Evolutionary conservation across 148 eudicot species (phyloP).

Genomic region (Spergularia bocconei): DNA sequence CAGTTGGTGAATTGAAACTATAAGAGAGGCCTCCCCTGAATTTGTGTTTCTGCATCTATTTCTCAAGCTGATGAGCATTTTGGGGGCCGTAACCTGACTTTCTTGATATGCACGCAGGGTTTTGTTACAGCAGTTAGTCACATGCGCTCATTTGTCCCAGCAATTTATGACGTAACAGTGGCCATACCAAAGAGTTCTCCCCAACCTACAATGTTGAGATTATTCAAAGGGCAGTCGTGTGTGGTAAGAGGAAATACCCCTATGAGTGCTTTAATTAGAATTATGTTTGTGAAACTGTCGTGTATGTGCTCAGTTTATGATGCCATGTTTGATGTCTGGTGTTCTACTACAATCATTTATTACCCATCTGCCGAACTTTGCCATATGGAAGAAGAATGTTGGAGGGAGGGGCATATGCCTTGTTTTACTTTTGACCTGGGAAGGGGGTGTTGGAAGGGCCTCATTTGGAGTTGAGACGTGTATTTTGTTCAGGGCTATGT

Average conservation of each 20-base stretch:
- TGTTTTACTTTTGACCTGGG: not conserved
- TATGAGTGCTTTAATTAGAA: not conserved
- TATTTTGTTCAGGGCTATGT: not conserved
- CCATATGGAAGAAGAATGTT: not conserved
- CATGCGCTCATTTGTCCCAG: slow-evolving; percentile 91
- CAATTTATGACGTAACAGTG: slow-evolving; percentile 75
- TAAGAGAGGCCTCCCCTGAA: not conserved
- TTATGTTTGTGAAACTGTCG: not conserved
- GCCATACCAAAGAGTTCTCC: slow-evolving; percentile 78
- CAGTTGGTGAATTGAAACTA: not conserved
- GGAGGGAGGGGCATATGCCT: not conserved
- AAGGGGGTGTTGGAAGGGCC: not conserved
- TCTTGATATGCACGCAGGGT: slow-evolving; percentile 49
- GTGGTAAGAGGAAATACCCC: slow-evolving; percentile 53
- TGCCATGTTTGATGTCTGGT: not conserved
- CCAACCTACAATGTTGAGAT: slow-evolving; percentile 77
- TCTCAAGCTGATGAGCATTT: slow-evolving; percentile 4
- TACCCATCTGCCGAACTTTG: not conserved
- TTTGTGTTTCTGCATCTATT: not conserved
- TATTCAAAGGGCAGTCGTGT: slow-evolving; percentile 83
- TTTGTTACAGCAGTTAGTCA: slow-evolving; percentile 85
- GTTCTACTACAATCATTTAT: not conserved
- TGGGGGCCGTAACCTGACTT: not conserved
- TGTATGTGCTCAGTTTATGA: slow-evolving; percentile 5
- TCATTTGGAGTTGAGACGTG: not conserved